Evolutionary conservation across 257 asterid genomes (phyloP).

Genomic region (Ophiorrhiza pumila): DNA sequence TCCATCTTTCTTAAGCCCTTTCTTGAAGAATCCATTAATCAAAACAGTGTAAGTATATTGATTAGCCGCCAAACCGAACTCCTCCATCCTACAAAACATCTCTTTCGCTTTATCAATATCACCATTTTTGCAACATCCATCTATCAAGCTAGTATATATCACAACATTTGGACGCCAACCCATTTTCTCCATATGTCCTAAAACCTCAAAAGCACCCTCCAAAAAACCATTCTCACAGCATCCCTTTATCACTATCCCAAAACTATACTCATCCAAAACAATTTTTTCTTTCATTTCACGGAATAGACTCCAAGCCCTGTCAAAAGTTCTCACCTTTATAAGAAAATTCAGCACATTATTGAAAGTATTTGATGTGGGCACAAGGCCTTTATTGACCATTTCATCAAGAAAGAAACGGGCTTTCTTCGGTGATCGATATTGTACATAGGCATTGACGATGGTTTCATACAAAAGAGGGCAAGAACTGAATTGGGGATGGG

Average conservation of each 20-base stretch:
- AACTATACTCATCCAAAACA: slow-evolving; percentile 53
- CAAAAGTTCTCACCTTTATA: slow-evolving; percentile 29
- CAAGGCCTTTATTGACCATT: slow-evolving; percentile 46
- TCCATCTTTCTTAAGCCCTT: slow-evolving; percentile 50
- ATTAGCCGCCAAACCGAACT: slow-evolving; percentile 54
- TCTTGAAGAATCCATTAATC: slow-evolving; percentile 58
- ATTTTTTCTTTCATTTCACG: slow-evolving; percentile 33
- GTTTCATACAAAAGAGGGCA: slow-evolving; percentile 46
- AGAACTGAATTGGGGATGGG: slow-evolving; percentile 16
- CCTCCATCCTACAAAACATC: slow-evolving; percentile 45
- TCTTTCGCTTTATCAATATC: slow-evolving; percentile 47
- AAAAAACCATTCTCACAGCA: slow-evolving; percentile 54
- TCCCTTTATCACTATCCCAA: slow-evolving; percentile 73
- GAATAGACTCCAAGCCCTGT: slow-evolving; percentile 44
- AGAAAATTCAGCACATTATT: slow-evolving; percentile 44
- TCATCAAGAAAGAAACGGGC: slow-evolving; percentile 38
- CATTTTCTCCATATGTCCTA: slow-evolving; percentile 33
- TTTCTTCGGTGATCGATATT: slow-evolving; percentile 35
- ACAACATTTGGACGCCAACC: slow-evolving; percentile 65
- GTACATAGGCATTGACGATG: slow-evolving; percentile 47
- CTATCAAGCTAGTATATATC: slow-evolving; percentile 61
- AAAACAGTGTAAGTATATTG: slow-evolving; percentile 62
- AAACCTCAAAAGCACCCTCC: slow-evolving; percentile 43
- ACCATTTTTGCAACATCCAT: slow-evolving; percentile 60
- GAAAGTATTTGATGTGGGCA: slow-evolving; percentile 45